Evolutionary conservation across 106 monocot genomes (phyloP), one percentile per base, ranked within the genome.

Genomic region (Platanthera guangdongensis): DNA sequence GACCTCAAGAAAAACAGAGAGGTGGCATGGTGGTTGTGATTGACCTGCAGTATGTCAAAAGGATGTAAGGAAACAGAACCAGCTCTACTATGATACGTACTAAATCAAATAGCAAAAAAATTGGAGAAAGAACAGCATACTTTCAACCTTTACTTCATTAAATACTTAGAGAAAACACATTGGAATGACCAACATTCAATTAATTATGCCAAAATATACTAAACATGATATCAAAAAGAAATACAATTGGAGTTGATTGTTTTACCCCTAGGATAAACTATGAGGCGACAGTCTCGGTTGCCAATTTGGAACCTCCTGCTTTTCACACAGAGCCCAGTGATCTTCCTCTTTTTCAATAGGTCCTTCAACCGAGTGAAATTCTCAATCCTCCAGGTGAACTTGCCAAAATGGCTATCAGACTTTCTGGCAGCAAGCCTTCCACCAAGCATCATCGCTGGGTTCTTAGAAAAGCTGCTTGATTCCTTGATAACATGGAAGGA

Each of bases 261-360:
- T 64, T 83, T 84, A 96, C 95, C 95, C 72, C 95, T 87, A 13
- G 95, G 95, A 83, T 96, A 96, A 52, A 96, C 93, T 78, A 96
- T 96, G 25, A 96, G 87, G 70, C 95, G 90, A 68, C 95, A 96
- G 76, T 96, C 95, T 45, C 95, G 77, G 65, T 89, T 91, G 15
- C 95, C 95, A 83, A 96, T 90, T 78, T 96, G 95, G 77, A 96
- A 96, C 87, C 89, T 93, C 68, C 84, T 78, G 85, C 95, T 93
- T 79, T 96, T 96, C 59, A 96, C 87, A 50, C 95, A 96, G n/a
- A 93, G 85, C 48, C 95, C 93, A 0, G 90, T 93, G 45, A 96
- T 87, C 87, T 96, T 96, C 72, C 89, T 87, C 87, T 93, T 96
- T 89, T 96, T 96, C 9, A 96, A 85, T 19, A 93, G 86, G 45